These are phyloP conservation scores for Neotropicomus parvogracilis DNA, from an alignment of 1,284 basidiomycete species.

Conservation along the genomic window DNA sequence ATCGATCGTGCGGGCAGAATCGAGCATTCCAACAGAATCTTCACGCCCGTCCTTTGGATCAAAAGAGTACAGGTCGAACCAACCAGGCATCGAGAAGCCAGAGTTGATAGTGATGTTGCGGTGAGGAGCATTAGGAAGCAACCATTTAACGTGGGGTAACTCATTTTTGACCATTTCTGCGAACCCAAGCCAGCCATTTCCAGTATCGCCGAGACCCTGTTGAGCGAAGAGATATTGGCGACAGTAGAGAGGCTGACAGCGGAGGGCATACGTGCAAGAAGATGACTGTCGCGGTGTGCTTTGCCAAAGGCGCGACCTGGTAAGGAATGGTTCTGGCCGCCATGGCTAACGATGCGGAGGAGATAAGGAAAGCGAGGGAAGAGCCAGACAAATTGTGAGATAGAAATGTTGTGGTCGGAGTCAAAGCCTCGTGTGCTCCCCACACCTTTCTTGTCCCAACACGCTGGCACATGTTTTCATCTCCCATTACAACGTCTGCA, in stretches of 20 bases:
- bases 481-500: too few species aligned
- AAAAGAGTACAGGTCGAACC: not conserved
- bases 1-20: not conserved
- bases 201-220: conserved; percentile 1
- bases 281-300: conserved; percentile 6
- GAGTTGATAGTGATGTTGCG: not conserved
- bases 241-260: not conserved
- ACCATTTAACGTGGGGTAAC: conserved; percentile 1
- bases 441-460: too few species aligned
- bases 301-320: not conserved
- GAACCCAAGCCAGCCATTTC: not conserved
- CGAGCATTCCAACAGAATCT: not conserved
- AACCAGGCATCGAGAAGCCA: not conserved
- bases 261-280: not conserved
- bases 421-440: too few species aligned
- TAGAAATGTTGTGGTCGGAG: too few species aligned
- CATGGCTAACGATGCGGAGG: not conserved
- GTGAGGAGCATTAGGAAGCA: conserved; percentile 1
- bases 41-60: not conserved
- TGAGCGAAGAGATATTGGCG: not conserved
- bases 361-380: too few species aligned
- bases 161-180: not conserved
- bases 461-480: too few species aligned
- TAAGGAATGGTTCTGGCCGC: not conserved
- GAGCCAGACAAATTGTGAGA: too few species aligned